phyloP scores from a whole-genome alignment of 2,329 filamentous ascomycete species.

The Calonectria fujianensis region DNA sequence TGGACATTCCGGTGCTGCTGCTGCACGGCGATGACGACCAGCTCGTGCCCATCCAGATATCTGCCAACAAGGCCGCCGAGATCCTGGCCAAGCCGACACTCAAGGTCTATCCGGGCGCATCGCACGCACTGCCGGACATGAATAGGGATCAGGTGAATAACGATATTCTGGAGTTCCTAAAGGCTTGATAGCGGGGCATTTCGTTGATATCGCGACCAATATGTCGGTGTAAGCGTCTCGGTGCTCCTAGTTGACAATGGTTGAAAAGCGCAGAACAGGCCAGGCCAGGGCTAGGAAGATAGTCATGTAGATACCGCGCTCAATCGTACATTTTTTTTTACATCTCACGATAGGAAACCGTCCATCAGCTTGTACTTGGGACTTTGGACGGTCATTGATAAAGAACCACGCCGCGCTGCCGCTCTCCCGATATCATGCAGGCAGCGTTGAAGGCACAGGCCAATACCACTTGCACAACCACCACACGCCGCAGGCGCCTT shows the following conservation, averaged over 20 bases:
- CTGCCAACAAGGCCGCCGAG: slow-evolving; percentile 57
- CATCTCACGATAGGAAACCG: neutral
- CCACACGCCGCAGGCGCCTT: neutral
- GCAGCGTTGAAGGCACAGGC: neutral
- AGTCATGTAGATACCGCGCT: neutral
- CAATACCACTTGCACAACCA: neutral
- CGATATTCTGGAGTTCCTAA: slow-evolving; percentile 59
- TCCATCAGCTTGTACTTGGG: neutral
- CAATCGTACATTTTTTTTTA: neutral
- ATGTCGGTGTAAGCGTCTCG: neutral
- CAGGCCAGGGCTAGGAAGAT: neutral
- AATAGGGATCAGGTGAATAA: slow-evolving; percentile 59
- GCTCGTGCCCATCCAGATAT: slow-evolving; percentile 60
- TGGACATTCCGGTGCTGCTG: slow-evolving; percentile 62
- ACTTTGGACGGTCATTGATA: neutral
- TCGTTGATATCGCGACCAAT: neutral
- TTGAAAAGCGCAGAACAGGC: neutral
- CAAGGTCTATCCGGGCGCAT: slow-evolving; percentile 62
- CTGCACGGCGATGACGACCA: slow-evolving; percentile 65
- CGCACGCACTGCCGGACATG: slow-evolving; percentile 63
- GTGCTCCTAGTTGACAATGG: neutral
- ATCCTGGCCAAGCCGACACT: slow-evolving; percentile 60
- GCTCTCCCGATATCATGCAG: slow-evolving; percentile 14
- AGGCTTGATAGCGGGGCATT: slow-evolving; percentile 6
- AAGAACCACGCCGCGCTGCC: neutral